Base-by-base conservation (phyloP, 1,284 basidiomycete species). In the Ustilago lituana region DNA sequence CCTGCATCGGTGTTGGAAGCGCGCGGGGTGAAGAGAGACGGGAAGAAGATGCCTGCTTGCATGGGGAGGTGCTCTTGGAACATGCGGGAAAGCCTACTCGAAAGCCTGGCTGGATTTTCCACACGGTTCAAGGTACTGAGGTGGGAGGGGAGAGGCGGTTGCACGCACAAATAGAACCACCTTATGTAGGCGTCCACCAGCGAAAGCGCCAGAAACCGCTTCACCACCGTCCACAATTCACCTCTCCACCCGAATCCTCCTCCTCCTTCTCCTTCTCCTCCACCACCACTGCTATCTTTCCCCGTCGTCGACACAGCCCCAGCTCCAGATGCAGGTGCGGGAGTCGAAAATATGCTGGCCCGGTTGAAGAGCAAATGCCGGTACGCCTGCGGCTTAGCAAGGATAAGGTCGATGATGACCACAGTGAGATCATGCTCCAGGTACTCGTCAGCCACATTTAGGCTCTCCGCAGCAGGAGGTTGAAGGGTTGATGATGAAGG, bases 311-410 rank as follows among this genome's bases (percentile, higher is more conserved):
- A n/a, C n/a, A n/a, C n/a, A n/a, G 22, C 10, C 29, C 15, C 23
- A 17, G n/a, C n/a, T n/a, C 7, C 6, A 24, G 19, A 26, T 19
- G 9, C 12, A 8, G 23, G 17, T 11, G 10, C 9, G 15, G 47
- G 37, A 33, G 43, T n/a, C n/a, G 39, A 17, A 9, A 63, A 58
- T 11, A 50, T 54, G 27, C 31, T 37, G 5, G 44, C 1, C 0
- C 91, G 85, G 76, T 96, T 96, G 81, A 91, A 95, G n/a, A 96
- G 84, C 22, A 96, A 83, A 83, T 96, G 93, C 12, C 91, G 86
- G 79, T 91, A 95, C 1, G 94, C 93, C 20, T 89, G 89, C 19
- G 91, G 86, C 81, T 94, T 95, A 38, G 95, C 86, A 23, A 95
- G 85, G 50, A 95, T 90, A 9, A 95, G 85, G 82, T 95, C 93